A percentile compares a stretch with the other conserved stretches of the same genome.
Evolutionary conservation across 2,329 filamentous ascomycete genomes (phyloP).

Genomic region (Arthroderma sp.): DNA sequence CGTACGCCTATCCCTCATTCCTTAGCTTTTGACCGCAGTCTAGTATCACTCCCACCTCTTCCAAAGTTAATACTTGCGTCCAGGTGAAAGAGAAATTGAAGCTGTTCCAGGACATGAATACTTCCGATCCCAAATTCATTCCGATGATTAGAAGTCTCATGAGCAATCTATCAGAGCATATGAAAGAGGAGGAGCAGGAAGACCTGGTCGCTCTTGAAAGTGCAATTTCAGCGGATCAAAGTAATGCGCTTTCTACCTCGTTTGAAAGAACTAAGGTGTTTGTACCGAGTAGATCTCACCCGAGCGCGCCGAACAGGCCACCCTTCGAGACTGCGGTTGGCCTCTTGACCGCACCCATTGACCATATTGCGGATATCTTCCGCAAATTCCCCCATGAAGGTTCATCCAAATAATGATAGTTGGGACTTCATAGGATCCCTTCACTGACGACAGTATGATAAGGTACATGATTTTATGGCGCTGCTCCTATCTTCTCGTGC

Average conservation of each 20-base stretch:
- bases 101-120: slow-evolving; percentile 35
- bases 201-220: slow-evolving; percentile 39
- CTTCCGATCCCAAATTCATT: slow-evolving; percentile 30
- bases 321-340: slow-evolving; percentile 44
- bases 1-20: slow-evolving; percentile 16
- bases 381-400: slow-evolving; percentile 36
- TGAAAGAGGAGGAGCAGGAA: slow-evolving; percentile 37
- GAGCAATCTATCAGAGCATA: slow-evolving; percentile 33
- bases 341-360: slow-evolving; percentile 43
- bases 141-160: slow-evolving; percentile 33
- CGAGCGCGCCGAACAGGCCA: slow-evolving; percentile 37
- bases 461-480: too few species aligned
- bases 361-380: slow-evolving; percentile 43
- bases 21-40: too few species aligned
- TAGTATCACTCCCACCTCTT: too few species aligned
- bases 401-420: too few species aligned
- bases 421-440: too few species aligned
- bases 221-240: slow-evolving; percentile 23
- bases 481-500: too few species aligned
- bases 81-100: slow-evolving; percentile 42
- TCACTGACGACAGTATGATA: too few species aligned
- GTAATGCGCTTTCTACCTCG: slow-evolving; percentile 26
- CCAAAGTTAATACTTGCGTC: too few species aligned
- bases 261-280: slow-evolving; percentile 43
- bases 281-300: slow-evolving; percentile 40